Percentiles rank a stretch among this genome's conserved stretches.
Conservation (phyloP, 1,284 basidiomycete species). For the Moniliophthora roreri region DNA sequence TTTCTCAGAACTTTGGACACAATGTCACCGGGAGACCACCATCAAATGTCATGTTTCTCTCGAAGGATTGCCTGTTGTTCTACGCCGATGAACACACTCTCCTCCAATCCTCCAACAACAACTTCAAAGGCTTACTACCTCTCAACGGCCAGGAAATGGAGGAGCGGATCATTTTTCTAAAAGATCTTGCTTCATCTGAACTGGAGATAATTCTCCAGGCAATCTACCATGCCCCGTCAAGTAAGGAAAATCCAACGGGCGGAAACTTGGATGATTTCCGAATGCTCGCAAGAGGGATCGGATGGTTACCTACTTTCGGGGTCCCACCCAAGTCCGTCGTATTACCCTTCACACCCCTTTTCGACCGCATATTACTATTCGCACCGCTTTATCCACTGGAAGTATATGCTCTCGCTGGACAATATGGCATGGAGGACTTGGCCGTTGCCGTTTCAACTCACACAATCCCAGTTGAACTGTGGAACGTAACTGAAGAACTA, state of each 20-base stretch:
- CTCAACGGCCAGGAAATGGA: not conserved
- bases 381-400: slow-evolving; percentile 39
- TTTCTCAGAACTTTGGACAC: too few species aligned
- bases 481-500: slow-evolving; percentile 37
- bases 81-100: not conserved
- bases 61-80: slow-evolving; percentile 6
- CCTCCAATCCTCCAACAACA: slow-evolving; percentile 1
- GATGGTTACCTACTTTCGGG: slow-evolving; percentile 34
- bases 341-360: slow-evolving; percentile 19
- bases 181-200: not conserved
- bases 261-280: slow-evolving; percentile 17
- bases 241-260: not conserved
- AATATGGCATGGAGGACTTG: slow-evolving; percentile 35
- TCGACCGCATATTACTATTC: slow-evolving; percentile 34
- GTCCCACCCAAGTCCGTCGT: slow-evolving; percentile 19
- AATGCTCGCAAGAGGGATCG: slow-evolving; percentile 28
- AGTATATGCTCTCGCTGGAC: slow-evolving; percentile 42
- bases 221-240: not conserved
- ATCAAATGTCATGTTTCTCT: not conserved
- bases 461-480: slow-evolving; percentile 37
- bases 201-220: slow-evolving; percentile 5
- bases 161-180: not conserved
- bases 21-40: not conserved
- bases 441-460: slow-evolving; percentile 40
- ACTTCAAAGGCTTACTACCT: slow-evolving; percentile 3